Conservation (phyloP, 1,139 yeast genomes). For the Sugiyamaella paludigena region DNA sequence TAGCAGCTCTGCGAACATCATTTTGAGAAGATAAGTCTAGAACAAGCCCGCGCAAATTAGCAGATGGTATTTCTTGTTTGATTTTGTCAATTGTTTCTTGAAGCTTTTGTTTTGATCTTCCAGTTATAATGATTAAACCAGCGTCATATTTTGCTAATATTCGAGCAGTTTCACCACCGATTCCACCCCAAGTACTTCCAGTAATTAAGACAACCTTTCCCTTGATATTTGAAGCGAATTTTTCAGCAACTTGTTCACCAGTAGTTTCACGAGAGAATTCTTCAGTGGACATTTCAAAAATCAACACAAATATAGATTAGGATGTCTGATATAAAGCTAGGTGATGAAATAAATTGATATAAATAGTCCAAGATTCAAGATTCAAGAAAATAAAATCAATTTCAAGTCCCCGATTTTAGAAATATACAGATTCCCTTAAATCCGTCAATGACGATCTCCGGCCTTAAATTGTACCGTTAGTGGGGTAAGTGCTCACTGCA, state of each 20-base stretch:
- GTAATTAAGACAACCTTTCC: constrained; percentile 42
- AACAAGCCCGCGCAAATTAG: constrained; percentile 13
- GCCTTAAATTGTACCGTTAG: too few species aligned
- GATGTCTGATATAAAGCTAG: too few species aligned
- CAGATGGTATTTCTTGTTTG: constrained; percentile 16
- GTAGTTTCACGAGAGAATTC: constrained; percentile 12
- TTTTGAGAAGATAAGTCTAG: constrained; percentile 43
- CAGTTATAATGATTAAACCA: constrained; percentile 31
- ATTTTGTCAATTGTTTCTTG: constrained; percentile 13
- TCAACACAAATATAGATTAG: too few species aligned
- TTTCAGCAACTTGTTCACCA: constrained; percentile 15
- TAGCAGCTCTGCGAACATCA: constrained; percentile 15
- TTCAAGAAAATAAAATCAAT: too few species aligned
- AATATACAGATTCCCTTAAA: too few species aligned
- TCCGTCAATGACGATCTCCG: too few species aligned
- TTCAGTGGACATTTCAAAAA: too few species aligned
- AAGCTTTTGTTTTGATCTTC: constrained; percentile 36
- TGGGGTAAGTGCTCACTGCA: too few species aligned
- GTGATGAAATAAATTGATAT: too few species aligned
- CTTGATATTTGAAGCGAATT: constrained; percentile 28
- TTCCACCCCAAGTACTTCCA: constrained; percentile 44
- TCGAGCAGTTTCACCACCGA: constrained; percentile 45
- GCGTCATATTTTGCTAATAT: constrained; percentile 47
- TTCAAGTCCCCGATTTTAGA: too few species aligned
- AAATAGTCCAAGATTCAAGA: constrained; percentile 16